A percentile compares a stretch with the other conserved stretches of the same genome.
Conservation (phyloP, 2,329 filamentous ascomycete species). For the Diaporthe sp. region DNA sequence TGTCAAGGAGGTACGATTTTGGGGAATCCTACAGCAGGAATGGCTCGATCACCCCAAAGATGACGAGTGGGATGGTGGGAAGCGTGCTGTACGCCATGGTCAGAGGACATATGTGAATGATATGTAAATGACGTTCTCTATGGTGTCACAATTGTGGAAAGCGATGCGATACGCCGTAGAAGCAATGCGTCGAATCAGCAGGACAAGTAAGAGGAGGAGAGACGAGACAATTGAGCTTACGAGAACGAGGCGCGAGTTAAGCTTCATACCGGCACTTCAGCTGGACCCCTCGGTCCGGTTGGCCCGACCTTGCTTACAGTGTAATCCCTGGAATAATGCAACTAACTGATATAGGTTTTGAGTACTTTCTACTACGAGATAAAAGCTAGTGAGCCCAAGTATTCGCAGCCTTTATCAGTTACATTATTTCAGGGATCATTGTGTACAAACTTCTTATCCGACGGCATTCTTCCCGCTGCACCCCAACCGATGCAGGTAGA, state of each 20-base stretch:
- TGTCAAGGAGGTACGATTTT: not conserved
- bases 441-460: no score
- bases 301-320: not conserved
- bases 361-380: no score
- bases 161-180: not conserved
- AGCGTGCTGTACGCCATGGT: conserved; percentile 29
- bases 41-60: conserved; percentile 30
- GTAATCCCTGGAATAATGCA: no score
- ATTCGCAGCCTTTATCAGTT: no score
- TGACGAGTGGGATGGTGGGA: conserved; percentile 27
- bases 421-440: no score
- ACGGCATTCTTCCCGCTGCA: no score
- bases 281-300: not conserved
- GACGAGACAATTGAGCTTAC: not conserved
- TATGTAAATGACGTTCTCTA: not conserved
- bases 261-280: not conserved
- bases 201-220: not conserved
- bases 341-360: no score
- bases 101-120: not conserved
- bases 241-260: not conserved
- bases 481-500: no score
- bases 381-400: no score
- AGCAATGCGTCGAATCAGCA: not conserved
- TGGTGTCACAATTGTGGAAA: not conserved
- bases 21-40: conserved; percentile 7